Evolutionary conservation across 2,329 filamentous ascomycete species (phyloP).

Genomic region (Fonsecaea erecta): DNA sequence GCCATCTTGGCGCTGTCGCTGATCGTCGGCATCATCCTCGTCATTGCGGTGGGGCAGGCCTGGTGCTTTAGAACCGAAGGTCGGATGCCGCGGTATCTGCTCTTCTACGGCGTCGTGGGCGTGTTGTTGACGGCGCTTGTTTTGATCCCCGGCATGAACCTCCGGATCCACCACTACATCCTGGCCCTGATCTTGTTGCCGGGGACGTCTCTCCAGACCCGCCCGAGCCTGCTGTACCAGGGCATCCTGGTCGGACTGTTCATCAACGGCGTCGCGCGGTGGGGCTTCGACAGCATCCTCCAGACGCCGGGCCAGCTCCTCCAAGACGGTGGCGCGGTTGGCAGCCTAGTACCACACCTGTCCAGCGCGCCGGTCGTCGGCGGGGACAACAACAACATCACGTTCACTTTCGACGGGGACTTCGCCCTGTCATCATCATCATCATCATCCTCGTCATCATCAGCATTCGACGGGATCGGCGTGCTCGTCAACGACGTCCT

Average conservation of each 20-base stretch:
- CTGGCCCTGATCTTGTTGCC: constrained; percentile 63
- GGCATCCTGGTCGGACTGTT: constrained; percentile 66
- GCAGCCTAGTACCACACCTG: constrained; percentile 21
- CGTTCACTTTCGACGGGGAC: constrained; percentile 10
- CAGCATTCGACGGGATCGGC: constrained; percentile 32
- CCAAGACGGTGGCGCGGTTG: constrained; percentile 37
- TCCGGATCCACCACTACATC: constrained; percentile 69
- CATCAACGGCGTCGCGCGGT: constrained; percentile 67
- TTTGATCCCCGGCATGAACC: constrained; percentile 59
- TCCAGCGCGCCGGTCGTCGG: constrained; percentile 9
- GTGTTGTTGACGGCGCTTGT: constrained; percentile 49
- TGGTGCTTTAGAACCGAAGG: constrained; percentile 63
- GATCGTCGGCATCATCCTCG: constrained; percentile 56
- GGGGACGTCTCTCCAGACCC: constrained; percentile 63
- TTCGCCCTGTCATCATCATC: constrained; percentile 13
- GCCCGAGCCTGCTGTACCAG: constrained; percentile 63
- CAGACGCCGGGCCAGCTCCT: constrained; percentile 60
- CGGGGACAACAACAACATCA: constrained; percentile 18
- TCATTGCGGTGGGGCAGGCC: constrained; percentile 60
- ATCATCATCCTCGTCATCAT: constrained; percentile 5
- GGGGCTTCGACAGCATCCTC: constrained; percentile 65
- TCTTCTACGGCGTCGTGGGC: constrained; percentile 50
- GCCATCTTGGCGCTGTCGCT: constrained; percentile 62
- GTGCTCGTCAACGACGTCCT: constrained; percentile 38
- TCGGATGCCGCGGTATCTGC: constrained; percentile 57